These are phyloP conservation scores for Selenicereus undatus DNA, from an alignment of 148 eudicot species.

Conservation along the genomic window DNA sequence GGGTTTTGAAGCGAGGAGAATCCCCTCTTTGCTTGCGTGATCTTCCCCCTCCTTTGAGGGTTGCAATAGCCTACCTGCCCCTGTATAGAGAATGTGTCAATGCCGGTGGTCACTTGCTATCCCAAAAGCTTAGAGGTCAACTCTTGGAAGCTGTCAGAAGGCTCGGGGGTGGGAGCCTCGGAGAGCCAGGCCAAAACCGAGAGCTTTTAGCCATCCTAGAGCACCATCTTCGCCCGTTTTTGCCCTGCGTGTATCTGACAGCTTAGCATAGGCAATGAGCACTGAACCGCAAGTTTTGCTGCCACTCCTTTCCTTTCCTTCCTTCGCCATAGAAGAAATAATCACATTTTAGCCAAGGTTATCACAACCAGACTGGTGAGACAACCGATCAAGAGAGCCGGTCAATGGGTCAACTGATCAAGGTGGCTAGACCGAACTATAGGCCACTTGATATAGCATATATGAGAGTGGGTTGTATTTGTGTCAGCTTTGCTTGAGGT, in stretches of 20 bases:
- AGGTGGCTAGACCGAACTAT: background rate
- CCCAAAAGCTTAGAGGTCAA: slow-evolving; percentile 77
- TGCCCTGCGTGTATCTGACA: slow-evolving; percentile 27
- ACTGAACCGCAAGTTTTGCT: background rate
- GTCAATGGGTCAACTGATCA: background rate
- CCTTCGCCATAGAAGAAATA: slow-evolving; percentile 18
- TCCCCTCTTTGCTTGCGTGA: slow-evolving; percentile 64
- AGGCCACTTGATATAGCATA: background rate
- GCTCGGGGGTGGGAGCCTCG: slow-evolving; percentile 47
- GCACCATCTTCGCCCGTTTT: slow-evolving; percentile 82
- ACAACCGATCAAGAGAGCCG: background rate
- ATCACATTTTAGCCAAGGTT: slow-evolving; percentile 15
- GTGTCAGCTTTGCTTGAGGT: background rate
- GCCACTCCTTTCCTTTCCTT: background rate
- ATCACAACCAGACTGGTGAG: background rate
- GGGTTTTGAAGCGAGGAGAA: slow-evolving; percentile 66
- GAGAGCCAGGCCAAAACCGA: slow-evolving; percentile 37
- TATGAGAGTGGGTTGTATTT: background rate
- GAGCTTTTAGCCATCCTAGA: slow-evolving; percentile 70
- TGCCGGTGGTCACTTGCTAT: slow-evolving; percentile 73
- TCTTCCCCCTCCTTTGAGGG: slow-evolving; percentile 70
- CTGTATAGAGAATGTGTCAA: slow-evolving; percentile 73
- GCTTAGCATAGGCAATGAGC: slow-evolving; percentile 17
- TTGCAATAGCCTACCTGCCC: slow-evolving; percentile 85
- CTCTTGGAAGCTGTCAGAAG: slow-evolving; percentile 78